phyloP scores from a whole-genome alignment of 1,284 basidiomycete genomes.

The Trametes hirsuta region DNA sequence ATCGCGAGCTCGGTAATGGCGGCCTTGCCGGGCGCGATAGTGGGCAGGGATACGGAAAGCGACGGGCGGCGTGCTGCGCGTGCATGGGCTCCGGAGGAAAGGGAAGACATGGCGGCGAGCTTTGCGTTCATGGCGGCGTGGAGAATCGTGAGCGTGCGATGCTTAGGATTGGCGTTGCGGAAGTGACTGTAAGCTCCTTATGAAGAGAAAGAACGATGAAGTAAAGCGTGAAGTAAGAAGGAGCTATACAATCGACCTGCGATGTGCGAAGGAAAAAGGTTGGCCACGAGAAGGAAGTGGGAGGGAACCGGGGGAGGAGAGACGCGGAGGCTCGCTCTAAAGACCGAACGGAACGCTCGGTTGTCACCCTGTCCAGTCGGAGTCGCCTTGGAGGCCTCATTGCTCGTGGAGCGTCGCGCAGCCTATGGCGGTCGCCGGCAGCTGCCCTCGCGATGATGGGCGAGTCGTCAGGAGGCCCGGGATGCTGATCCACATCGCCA shows the following conservation, averaged over 20 bases:
- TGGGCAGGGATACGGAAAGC: slow-evolving; percentile 21
- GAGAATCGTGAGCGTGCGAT: slow-evolving; percentile 25
- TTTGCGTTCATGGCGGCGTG: slow-evolving; percentile 26
- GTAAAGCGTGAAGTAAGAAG: slow-evolving; percentile 15
- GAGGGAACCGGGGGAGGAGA: slow-evolving; percentile 18
- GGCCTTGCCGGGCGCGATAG: slow-evolving; percentile 18
- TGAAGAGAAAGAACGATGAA: slow-evolving; percentile 10
- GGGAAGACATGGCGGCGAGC: slow-evolving; percentile 17
- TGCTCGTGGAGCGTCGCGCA: slow-evolving; percentile 15
- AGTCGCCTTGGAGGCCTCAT: slow-evolving; percentile 19
- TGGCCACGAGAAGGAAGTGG: slow-evolving; percentile 24
- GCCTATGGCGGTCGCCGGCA: slow-evolving; percentile 1
- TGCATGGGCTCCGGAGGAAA: slow-evolving; percentile 12
- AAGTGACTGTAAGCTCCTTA: slow-evolving; percentile 29
- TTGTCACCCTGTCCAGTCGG: slow-evolving; percentile 10
- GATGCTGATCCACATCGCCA: slow-evolving; percentile 26
- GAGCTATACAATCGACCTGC: slow-evolving; percentile 34
- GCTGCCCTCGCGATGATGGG: slow-evolving; percentile 20
- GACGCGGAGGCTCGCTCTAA: slow-evolving; percentile 13
- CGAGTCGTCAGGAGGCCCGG: slow-evolving; percentile 16
- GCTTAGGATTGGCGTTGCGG: slow-evolving; percentile 25
- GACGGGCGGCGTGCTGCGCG: slow-evolving; percentile 23
- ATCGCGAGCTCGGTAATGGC: slow-evolving; percentile 29
- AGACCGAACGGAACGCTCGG: slow-evolving; percentile 14
- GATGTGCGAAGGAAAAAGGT: slow-evolving; percentile 27